phyloP scores from a whole-genome alignment of 1,284 basidiomycete genomes.

The Erythrobasidium hasegawianum region DNA sequence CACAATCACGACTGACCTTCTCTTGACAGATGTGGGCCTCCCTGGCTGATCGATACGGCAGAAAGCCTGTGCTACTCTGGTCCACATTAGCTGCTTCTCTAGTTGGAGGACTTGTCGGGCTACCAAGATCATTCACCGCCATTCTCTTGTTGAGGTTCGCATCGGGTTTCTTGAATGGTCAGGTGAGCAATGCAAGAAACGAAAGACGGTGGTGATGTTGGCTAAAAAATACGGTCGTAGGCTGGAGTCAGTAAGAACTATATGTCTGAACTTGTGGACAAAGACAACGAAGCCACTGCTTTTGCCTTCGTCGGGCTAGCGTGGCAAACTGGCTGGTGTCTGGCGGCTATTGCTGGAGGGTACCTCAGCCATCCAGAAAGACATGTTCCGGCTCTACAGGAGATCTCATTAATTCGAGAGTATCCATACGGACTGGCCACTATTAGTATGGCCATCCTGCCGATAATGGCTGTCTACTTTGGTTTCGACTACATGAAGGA shows the following conservation, averaged over 20 bases:
- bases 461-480: constrained; percentile 1
- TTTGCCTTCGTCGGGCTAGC: constrained; percentile 12
- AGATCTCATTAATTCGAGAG: background rate
- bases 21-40: constrained; percentile 13
- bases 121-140: background rate
- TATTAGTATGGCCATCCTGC: background rate
- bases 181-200: background rate
- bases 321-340: constrained; percentile 26
- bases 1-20: background rate
- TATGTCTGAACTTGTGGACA: constrained; percentile 16
- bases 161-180: constrained; percentile 21
- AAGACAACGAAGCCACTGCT: constrained; percentile 17
- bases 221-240: no score
- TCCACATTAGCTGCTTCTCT: constrained; percentile 7
- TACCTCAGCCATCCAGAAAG: constrained; percentile 22
- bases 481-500: constrained; percentile 21
- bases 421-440: constrained; percentile 16
- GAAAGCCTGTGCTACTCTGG: constrained; percentile 8
- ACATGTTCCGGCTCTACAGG: background rate
- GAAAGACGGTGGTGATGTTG: background rate
- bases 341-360: constrained; percentile 12
- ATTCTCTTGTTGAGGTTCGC: constrained; percentile 9
- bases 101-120: constrained; percentile 7
- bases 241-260: constrained; percentile 17
- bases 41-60: constrained; percentile 17